A percentile compares a stretch with the other conserved stretches of the same genome.
phyloP scores from a whole-genome alignment of 2,329 filamentous ascomycete species.

The Parastagonospora nodorum region DNA sequence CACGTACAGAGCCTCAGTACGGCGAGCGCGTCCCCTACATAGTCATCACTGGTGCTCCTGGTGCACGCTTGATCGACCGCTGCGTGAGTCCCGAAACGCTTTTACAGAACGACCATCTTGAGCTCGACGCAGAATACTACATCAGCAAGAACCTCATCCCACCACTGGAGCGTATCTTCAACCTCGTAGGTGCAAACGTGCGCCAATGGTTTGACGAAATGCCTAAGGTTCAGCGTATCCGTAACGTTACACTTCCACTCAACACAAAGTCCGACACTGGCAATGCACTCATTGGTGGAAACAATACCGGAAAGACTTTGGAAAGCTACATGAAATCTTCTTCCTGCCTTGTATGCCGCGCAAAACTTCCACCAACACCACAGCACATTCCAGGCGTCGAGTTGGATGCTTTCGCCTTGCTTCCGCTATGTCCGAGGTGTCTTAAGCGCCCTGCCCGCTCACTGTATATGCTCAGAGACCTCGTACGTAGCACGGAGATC shows the following conservation, averaged over 20 bases:
- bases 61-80: constrained; percentile 82
- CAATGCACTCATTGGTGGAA: constrained; percentile 25
- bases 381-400: constrained; percentile 16
- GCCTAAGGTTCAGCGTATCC: constrained; percentile 83
- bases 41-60: constrained; percentile 85
- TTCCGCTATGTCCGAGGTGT: constrained; percentile 66
- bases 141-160: constrained; percentile 95
- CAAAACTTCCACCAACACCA: constrained; percentile 56
- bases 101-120: constrained; percentile 74
- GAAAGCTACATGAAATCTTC: constrained; percentile 89
- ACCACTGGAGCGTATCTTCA: constrained; percentile 94
- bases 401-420: constrained; percentile 20
- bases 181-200: constrained; percentile 90
- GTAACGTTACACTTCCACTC: constrained; percentile 57
- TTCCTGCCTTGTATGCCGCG: constrained; percentile 76
- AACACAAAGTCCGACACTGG: constrained; percentile 11
- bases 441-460: constrained; percentile 61
- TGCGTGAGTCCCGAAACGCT: constrained; percentile 87
- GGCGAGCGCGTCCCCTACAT: constrained; percentile 96
- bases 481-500: constrained; percentile 67
- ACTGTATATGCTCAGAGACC: constrained; percentile 66
- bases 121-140: constrained; percentile 94
- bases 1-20: constrained; percentile 87
- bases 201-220: constrained; percentile 94
- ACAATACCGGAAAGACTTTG: constrained; percentile 70